Conservation (phyloP, 176 grass and related monocot genomes). For the Bonia amplexicaulis region DNA sequence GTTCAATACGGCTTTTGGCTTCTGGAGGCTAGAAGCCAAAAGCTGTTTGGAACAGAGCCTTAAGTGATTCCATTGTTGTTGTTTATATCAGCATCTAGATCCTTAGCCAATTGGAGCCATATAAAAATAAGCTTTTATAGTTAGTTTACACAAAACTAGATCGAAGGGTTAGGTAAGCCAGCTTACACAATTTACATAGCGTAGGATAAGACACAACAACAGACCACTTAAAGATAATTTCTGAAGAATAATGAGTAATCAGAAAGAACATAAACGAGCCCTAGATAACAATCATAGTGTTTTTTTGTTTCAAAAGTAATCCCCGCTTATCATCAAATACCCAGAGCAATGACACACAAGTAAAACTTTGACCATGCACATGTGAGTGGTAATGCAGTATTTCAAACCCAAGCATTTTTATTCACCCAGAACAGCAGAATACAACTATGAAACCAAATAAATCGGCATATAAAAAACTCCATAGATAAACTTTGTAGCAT, state of each 20-base stretch:
- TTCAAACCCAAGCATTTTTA: background rate
- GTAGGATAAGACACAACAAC: background rate
- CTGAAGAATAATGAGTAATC: background rate
- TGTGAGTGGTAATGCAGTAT: background rate
- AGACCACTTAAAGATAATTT: background rate
- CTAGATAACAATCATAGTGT: background rate
- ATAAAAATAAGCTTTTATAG: background rate
- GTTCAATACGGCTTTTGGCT: too few relatives aligned
- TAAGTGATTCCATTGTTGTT: background rate
- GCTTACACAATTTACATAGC: background rate
- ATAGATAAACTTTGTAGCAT: background rate
- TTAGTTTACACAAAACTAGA: background rate
- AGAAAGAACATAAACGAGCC: background rate
- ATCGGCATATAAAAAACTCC: background rate
- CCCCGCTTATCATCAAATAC: background rate
- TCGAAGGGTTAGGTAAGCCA: background rate
- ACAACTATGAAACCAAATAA: background rate
- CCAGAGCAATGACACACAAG: background rate
- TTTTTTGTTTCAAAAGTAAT: background rate
- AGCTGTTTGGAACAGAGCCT: too few relatives aligned
- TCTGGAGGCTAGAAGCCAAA: too few relatives aligned
- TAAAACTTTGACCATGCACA: background rate
- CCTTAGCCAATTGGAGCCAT: background rate
- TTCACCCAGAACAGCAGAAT: background rate
- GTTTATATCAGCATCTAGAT: background rate